phyloP scores from a whole-genome alignment of 139 green algal species.

The Picochlorum costavermella region DNA sequence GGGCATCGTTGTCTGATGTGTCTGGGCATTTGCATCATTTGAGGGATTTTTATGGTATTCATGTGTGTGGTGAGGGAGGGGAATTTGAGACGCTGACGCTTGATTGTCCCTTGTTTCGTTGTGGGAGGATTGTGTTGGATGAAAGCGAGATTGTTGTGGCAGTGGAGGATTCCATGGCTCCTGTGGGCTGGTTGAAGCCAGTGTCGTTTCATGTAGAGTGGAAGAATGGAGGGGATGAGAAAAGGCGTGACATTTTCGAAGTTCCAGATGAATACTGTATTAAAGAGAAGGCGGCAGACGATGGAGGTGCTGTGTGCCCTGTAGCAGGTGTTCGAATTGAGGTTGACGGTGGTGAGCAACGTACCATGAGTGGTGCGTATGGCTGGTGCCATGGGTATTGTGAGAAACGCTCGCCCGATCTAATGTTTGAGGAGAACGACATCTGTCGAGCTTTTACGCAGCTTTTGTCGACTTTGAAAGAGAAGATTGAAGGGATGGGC shows the following conservation, averaged over 20 bases:
- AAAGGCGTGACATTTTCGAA: no score
- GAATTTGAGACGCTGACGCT: conserved; percentile 95
- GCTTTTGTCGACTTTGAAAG: not conserved
- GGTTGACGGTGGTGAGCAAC: not conserved
- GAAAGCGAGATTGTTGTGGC: conserved; percentile 41
- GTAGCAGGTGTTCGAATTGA: no score
- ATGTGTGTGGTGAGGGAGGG: conserved; percentile 92
- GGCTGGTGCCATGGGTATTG: not conserved
- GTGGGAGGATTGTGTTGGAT: conserved; percentile 64
- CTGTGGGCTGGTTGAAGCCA: conserved; percentile 53
- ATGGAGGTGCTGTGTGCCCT: no score
- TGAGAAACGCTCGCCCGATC: no score
- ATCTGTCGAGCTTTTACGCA: not conserved
- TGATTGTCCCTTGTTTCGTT: conserved; percentile 76
- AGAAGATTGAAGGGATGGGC: not conserved
- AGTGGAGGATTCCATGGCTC: conserved; percentile 28
- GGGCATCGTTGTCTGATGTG: conserved; percentile 53
- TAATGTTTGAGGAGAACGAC: no score
- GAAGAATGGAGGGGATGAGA: conserved; percentile 27
- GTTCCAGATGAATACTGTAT: not conserved
- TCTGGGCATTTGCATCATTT: conserved; percentile 47
- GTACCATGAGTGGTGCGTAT: not conserved
- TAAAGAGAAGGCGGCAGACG: not conserved
- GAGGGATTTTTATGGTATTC: conserved; percentile 62
- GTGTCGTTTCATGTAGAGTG: conserved; percentile 60